A percentile compares a stretch with the other conserved stretches of the same genome.
These are phyloP conservation scores for Coemansia erecta DNA, from an alignment of 192 early-diverging fungal genomes.

Conservation along the genomic window DNA sequence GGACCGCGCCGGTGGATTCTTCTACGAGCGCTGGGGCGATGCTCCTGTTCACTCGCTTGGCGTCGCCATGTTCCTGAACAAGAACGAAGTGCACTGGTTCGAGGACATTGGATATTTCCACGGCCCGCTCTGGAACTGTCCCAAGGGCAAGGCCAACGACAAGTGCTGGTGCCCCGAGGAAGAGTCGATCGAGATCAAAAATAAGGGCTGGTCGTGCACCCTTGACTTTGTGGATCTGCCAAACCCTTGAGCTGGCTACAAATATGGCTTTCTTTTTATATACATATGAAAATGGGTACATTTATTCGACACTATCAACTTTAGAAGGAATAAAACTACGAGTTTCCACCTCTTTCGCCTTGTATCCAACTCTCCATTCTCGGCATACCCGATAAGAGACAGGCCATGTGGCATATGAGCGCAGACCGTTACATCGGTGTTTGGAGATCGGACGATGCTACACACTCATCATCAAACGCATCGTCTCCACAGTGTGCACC, in stretches of 20 bases:
- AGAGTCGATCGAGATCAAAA: conserved; percentile 44
- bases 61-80: conserved; percentile 57
- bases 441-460: not conserved
- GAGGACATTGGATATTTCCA: conserved; percentile 69
- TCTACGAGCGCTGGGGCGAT: conserved; percentile 65
- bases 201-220: conserved; percentile 46
- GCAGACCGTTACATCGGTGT: conserved; percentile 3
- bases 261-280: not conserved
- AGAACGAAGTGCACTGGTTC: conserved; percentile 64
- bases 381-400: not conserved
- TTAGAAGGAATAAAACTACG: not conserved
- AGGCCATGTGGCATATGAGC: conserved; percentile 2
- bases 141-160: conserved; percentile 39
- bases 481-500: not conserved
- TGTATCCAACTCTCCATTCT: not conserved
- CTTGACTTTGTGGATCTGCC: conserved; percentile 40
- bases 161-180: conserved; percentile 48
- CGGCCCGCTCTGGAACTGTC: conserved; percentile 45
- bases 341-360: not conserved
- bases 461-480: not conserved
- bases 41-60: conserved; percentile 63
- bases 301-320: not conserved
- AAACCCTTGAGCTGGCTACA: not conserved
- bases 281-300: not conserved
- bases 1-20: conserved; percentile 77